Conservation (phyloP, 805 yeast genomes). For the Metschnikowia vanudenii region DNA sequence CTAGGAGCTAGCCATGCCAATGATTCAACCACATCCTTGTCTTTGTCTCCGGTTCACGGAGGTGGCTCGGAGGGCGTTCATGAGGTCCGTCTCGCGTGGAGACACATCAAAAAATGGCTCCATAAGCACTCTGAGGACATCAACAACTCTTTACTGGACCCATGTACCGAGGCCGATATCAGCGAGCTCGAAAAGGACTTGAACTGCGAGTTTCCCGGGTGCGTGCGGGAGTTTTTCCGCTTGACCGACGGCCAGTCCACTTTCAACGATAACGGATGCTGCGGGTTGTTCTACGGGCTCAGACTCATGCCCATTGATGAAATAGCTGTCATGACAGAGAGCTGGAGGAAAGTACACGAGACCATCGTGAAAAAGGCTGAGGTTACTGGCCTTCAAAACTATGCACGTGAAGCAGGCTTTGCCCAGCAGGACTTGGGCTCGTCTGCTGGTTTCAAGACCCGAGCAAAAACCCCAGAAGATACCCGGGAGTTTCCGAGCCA, state of each 20-base stretch:
- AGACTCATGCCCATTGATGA: slow-evolving; percentile 78
- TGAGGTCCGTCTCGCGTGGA: slow-evolving; percentile 79
- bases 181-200: slow-evolving; percentile 82
- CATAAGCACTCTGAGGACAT: slow-evolving; percentile 77
- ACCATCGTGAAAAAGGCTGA: slow-evolving; percentile 21
- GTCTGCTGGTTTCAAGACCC: slow-evolving; percentile 6
- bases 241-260: slow-evolving; percentile 83
- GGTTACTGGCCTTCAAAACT: slow-evolving; percentile 4
- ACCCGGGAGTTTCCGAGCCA: slow-evolving; percentile 40
- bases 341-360: slow-evolving; percentile 77
- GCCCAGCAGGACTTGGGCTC: slow-evolving; percentile 3
- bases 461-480: not conserved
- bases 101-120: slow-evolving; percentile 84
- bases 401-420: slow-evolving; percentile 6
- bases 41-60: slow-evolving; percentile 23
- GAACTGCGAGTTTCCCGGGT: slow-evolving; percentile 69
- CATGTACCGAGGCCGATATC: slow-evolving; percentile 79
- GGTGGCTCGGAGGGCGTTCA: slow-evolving; percentile 64
- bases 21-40: slow-evolving; percentile 23
- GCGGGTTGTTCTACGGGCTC: slow-evolving; percentile 77
- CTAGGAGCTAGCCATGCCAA: slow-evolving; percentile 30
- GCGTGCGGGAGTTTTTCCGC: slow-evolving; percentile 75
- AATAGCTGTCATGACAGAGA: slow-evolving; percentile 72
- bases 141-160: slow-evolving; percentile 69
- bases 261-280: slow-evolving; percentile 65